Conservation (phyloP, 2,329 filamentous ascomycete genomes). For the Lachnellula hyalina region DNA sequence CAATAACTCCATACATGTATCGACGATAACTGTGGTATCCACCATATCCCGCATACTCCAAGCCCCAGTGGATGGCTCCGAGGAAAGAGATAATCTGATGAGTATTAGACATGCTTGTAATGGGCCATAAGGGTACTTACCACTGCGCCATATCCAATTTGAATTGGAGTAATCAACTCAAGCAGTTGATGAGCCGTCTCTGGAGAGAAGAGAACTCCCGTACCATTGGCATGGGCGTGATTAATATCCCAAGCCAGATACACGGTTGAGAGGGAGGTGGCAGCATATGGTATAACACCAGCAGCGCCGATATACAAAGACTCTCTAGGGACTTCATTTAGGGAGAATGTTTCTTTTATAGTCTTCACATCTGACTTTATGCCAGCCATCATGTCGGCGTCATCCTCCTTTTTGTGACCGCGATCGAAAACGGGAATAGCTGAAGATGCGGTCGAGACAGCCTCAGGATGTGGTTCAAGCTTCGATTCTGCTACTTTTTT, state of each 20-base stretch:
- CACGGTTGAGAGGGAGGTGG: slow-evolving; percentile 75
- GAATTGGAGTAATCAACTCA: slow-evolving; percentile 74
- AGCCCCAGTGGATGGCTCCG: slow-evolving; percentile 87
- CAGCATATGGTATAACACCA: slow-evolving; percentile 79
- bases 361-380: slow-evolving; percentile 53
- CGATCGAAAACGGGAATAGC: slow-evolving; percentile 46
- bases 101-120: background rate
- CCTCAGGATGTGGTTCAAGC: slow-evolving; percentile 53
- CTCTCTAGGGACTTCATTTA: slow-evolving; percentile 60
- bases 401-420: slow-evolving; percentile 22
- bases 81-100: slow-evolving; percentile 82
- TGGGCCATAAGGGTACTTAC: slow-evolving; percentile 41
- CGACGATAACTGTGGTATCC: slow-evolving; percentile 66
- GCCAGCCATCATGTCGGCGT: slow-evolving; percentile 49
- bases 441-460: slow-evolving; percentile 55
- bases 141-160: slow-evolving; percentile 85
- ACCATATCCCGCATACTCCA: slow-evolving; percentile 72
- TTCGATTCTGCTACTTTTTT: slow-evolving; percentile 47
- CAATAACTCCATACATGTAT: slow-evolving; percentile 76
- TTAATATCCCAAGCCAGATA: slow-evolving; percentile 81
- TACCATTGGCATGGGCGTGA: slow-evolving; percentile 55
- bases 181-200: slow-evolving; percentile 69
- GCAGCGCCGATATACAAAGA: slow-evolving; percentile 65
- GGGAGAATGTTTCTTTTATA: slow-evolving; percentile 64
- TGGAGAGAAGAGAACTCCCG: slow-evolving; percentile 57